A percentile compares a stretch with the other conserved stretches of the same genome.
Evolutionary conservation across 73 alveolate species (phyloP).

Genomic region (Symbiodinium pilosum): DNA sequence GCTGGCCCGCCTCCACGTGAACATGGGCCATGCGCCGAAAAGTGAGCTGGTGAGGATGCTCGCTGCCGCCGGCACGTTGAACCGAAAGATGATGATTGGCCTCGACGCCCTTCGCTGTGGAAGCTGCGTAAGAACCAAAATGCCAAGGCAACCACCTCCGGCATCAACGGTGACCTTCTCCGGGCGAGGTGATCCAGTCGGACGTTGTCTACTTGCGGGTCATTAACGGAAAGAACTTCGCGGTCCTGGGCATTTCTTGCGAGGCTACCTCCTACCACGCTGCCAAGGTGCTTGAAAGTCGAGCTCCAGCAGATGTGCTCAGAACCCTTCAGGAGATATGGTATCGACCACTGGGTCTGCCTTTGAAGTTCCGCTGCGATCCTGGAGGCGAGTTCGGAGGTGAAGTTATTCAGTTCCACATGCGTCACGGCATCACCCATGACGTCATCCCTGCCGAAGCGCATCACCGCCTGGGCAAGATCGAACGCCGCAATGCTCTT

Average conservation of each 20-base stretch:
- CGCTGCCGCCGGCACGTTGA: background rate
- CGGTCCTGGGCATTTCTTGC: background rate
- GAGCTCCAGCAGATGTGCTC: background rate
- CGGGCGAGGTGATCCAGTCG: background rate
- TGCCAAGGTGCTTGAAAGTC: background rate
- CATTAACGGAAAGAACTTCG: background rate
- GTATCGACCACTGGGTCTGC: background rate
- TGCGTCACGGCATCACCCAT: background rate
- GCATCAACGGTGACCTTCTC: constrained; percentile 8
- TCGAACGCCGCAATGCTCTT: constrained; percentile 14
- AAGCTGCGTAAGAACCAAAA: background rate
- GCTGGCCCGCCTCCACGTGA: constrained; percentile 13
- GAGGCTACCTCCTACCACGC: constrained; percentile 9
- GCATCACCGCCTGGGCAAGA: constrained; percentile 6
- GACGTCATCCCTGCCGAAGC: constrained; percentile 22
- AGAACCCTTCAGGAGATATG: background rate
- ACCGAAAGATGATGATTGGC: background rate
- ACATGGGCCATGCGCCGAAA: constrained; percentile 27
- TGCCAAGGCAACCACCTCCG: background rate
- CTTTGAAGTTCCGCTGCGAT: background rate
- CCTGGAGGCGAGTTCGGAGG: background rate
- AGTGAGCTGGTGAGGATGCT: constrained; percentile 14
- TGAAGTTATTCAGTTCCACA: background rate
- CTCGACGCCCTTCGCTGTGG: constrained; percentile 21
- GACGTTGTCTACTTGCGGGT: constrained; percentile 29